Evolutionary conservation across 1,139 yeast species (phyloP), one percentile per base, ranked within the genome.

Genomic region (Candida smagusa): DNA sequence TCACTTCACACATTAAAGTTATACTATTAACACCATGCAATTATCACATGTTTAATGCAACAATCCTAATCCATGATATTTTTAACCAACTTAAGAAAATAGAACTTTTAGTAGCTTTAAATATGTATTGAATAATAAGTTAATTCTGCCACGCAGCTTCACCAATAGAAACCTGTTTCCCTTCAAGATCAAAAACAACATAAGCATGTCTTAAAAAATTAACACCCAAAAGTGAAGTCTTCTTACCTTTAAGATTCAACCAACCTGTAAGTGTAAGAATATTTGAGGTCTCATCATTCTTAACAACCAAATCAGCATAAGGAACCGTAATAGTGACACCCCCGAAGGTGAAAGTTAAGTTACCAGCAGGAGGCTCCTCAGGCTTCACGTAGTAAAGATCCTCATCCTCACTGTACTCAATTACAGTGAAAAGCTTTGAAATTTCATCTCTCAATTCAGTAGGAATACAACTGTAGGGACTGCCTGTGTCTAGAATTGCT

Each of bases 291-390:
- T 39, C 40, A 29, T 33, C 25, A 11, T 37, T 31, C 12, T 29
- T 36, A 3, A 28, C 19, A 16, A 43, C 39, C 48, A 74, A 68
- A 42, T 69, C 61, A 16, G 61, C 52, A 29, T 74, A 49, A 12
- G 82, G 72, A 7, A 73, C 74, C 4, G 56, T 49, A 41, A 80
- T 68, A 23, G 59, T 53, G 9, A 59, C 54, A 11, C 29, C 78
- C 5, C 19, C 19, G 56, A 81, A 79, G 12, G n/a, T 36, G 56
- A 81, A 79, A 12, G n/a, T 36, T 66, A 41, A 24, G 50, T 47
- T 22, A 32, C 38, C 24, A 47, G 35, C 32, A 40, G 45, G 37
- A 28, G 42, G 19, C 40, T 42, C 26, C 25, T 43, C 31, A 42
- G 63, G 59, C 30, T 47, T 50, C 28, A 63, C 68, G 72, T 28